A percentile compares a stretch with the other conserved stretches of the same genome.
These are phyloP conservation scores for Cordyceps cateniannulata DNA, from an alignment of 2,329 filamentous ascomycete species.

Conservation along the genomic window DNA sequence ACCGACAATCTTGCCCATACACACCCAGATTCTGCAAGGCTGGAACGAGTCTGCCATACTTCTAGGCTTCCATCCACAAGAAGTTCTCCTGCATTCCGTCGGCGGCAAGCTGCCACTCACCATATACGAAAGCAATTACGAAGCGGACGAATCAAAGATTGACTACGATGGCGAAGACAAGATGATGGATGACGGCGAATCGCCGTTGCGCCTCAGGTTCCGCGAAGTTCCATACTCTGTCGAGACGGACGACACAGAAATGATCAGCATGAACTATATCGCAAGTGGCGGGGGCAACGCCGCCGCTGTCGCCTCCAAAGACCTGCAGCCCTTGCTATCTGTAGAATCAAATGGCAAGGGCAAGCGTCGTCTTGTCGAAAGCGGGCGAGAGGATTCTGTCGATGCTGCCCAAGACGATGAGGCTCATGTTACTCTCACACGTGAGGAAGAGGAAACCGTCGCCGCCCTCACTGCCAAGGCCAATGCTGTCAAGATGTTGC, in stretches of 20 bases:
- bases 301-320: conserved; percentile 45
- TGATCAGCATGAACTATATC: conserved; percentile 95
- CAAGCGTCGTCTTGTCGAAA: conserved; percentile 38
- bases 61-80: conserved; percentile 74
- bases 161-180: conserved; percentile 55
- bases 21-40: conserved; percentile 65
- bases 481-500: conserved; percentile 91
- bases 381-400: conserved; percentile 23
- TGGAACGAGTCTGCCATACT: conserved; percentile 85
- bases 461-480: conserved; percentile 73
- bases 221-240: conserved; percentile 78
- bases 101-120: conserved; percentile 82
- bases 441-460: conserved; percentile 56
- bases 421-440: conserved; percentile 37
- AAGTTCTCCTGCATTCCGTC: conserved; percentile 45
- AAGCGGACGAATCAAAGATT: conserved; percentile 53
- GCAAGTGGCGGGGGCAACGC: conserved; percentile 80
- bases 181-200: conserved; percentile 62
- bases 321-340: conserved; percentile 35
- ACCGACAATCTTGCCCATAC: conserved; percentile 62
- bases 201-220: conserved; percentile 62
- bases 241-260: conserved; percentile 92
- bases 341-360: conserved; percentile 47
- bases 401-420: conserved; percentile 18
- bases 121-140: conserved; percentile 79